Evolutionary conservation across 176 grass and related monocot genomes (phyloP).

Genomic region (Thinopyrum elongatum): DNA sequence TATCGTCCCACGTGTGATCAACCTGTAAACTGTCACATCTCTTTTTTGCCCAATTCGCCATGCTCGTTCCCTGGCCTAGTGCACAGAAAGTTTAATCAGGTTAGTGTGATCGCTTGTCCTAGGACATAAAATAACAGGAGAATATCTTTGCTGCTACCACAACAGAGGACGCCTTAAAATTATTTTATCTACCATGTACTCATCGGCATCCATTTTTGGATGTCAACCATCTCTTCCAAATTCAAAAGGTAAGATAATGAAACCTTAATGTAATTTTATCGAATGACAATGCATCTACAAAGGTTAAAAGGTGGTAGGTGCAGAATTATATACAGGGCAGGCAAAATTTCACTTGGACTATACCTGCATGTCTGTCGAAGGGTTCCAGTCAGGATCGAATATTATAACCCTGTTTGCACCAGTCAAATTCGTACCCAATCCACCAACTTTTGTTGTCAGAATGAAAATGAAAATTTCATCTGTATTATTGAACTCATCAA

Average conservation of each 20-base stretch:
- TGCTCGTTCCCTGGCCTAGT: slow-evolving; percentile 91
- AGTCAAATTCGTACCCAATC: slow-evolving; percentile 88
- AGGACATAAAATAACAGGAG: neutral
- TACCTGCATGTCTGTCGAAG: slow-evolving; percentile 97
- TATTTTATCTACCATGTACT: neutral
- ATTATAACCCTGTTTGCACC: slow-evolving; percentile 86
- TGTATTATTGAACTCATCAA: slow-evolving; percentile 93
- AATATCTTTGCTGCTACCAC: slow-evolving; percentile 20
- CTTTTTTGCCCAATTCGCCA: slow-evolving; percentile 89
- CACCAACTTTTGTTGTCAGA: slow-evolving; percentile 94
- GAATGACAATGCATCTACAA: neutral
- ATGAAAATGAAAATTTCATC: slow-evolving; percentile 84
- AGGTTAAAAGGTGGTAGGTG: slow-evolving; percentile 3
- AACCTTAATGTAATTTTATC: neutral
- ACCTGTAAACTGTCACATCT: slow-evolving; percentile 85
- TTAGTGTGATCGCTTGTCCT: neutral
- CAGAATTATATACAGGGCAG: neutral
- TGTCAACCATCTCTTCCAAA: slow-evolving; percentile 7
- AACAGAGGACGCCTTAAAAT: neutral
- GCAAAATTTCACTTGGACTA: neutral
- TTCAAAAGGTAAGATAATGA: neutral
- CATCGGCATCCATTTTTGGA: slow-evolving; percentile 5
- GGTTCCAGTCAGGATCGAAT: slow-evolving; percentile 97
- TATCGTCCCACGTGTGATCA: slow-evolving; percentile 92
- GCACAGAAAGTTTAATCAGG: slow-evolving; percentile 26